Base-by-base conservation (phyloP, 768 basidiomycete species). In the Amanita rubescens region DNA sequence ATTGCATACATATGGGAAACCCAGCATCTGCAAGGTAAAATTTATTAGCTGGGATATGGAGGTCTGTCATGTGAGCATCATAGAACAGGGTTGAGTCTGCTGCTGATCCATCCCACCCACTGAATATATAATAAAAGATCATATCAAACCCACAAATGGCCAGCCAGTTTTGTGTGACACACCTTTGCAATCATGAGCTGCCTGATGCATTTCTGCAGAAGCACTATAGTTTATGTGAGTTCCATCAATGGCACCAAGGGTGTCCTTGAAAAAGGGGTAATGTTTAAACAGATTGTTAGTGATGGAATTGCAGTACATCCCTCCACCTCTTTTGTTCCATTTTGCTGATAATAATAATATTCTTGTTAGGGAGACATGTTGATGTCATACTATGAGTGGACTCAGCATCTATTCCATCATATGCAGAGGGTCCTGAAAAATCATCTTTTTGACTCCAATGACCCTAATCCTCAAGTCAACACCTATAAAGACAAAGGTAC, bases 91-190 rank as follows among this genome's bases (percentile, higher is more conserved):
- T n/a, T n/a, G n/a, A 57, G 64, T 76, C 71, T 4, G 71, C 61
- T 6, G 63, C 63, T 37, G 65, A 68, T 0, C 74, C 74, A 38
- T 77, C 73, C 67, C 69, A 75, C 1, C 73, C 71, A 48, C 61
- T 67, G 3, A 71, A 55, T 7, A 71, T 38, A 58, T 74, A 76
- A 4, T 59, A 58, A 49, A 76, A 75, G 1, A 49, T 35, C 19
- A 75, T 45, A 30, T 62, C 44, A 49, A 74, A 74, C 67, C 71
- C 2, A 52, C 62, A n/a, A 71, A 71, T 9, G 76, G 62, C n/a
- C n/a, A n/a, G 12, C n/a, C 58, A 59, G 51, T 76, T 76, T 37
- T 71, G 71, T 0, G 71, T 62, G 4, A 75, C 48, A 10, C 56
- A n/a, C 71, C 71, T 55, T 73, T 72, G 3, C 60, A 56, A 56